Evolutionary conservation across 1,139 yeast species (phyloP), one percentile per base, ranked within the genome.

Genomic region (Yamadazyma songkhlaensis): DNA sequence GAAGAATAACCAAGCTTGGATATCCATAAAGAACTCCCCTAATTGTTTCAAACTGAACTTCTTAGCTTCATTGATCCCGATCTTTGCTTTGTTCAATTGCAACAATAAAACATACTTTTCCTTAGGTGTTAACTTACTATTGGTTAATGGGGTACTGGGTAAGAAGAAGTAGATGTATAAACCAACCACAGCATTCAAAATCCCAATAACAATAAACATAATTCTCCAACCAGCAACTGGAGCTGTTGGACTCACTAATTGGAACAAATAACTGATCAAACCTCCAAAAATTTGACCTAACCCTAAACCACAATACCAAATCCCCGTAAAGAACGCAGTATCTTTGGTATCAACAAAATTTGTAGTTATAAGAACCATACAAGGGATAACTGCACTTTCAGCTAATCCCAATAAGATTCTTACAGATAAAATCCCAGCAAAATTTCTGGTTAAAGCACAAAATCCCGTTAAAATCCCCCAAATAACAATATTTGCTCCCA

Each of bases 11-110:
- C 77, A 74, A 2, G 77, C 57, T 27, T 73, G 56, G 6, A 74
- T 72, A 45, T 74, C 80, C 37, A 51, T 62, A 3, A 72, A 34
- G 2, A 73, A 64, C 49, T 74, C 79, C n/a, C 53, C 41, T n/a
- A 64, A 59, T 43, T 74, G 79, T 26, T 59, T 46, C 41, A 50
- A 60, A 44, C 68, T 72, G 50, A 74, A 64, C 13, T 46, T 48
- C 39, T 67, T 71, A 21, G 12, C 20, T 41, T 67, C 73, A 42
- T 70, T 75, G 36, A 74, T 70, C 2, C 78, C 54, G 8, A 72
- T 47, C 39, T 60, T 61, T 8, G 34, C 44, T 28, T 41, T 40
- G 3, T 43, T 29, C 11, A 45, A 35, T 17, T 40, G 58, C 52
- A 17, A 60, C 58, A 14, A 59, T 54, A 38, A 53, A 34, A 29